phyloP scores from a whole-genome alignment of 768 basidiomycete genomes.

The Boletellus sp. region DNA sequence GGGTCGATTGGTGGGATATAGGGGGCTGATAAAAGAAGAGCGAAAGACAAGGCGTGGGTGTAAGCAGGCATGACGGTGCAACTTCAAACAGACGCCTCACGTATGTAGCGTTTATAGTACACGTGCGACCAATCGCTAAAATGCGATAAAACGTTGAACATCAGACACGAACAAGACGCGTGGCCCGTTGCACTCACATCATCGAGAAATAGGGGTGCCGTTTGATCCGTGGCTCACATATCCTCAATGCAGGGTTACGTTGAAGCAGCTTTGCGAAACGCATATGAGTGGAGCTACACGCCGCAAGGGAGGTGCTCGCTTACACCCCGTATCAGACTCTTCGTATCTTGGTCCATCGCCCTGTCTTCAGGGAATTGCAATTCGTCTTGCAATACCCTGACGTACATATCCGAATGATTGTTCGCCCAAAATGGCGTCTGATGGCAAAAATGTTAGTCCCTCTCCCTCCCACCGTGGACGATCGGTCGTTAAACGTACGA shows the following conservation, averaged over 20 bases:
- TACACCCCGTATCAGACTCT: slow-evolving; percentile 91
- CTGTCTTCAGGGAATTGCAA: slow-evolving; percentile 85
- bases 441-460: slow-evolving; percentile 13
- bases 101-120: slow-evolving; percentile 92
- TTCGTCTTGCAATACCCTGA: slow-evolving; percentile 86
- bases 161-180: slow-evolving; percentile 5
- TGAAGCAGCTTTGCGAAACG: slow-evolving; percentile 67
- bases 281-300: slow-evolving; percentile 8
- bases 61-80: slow-evolving; percentile 8
- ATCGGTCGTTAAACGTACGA: slow-evolving; percentile 46
- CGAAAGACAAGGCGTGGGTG: slow-evolving; percentile 8
- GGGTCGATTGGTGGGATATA: slow-evolving; percentile 92
- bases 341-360: slow-evolving; percentile 92
- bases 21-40: slow-evolving; percentile 52
- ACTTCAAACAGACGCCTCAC: slow-evolving; percentile 41
- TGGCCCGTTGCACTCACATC: slow-evolving; percentile 55
- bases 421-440: slow-evolving; percentile 92
- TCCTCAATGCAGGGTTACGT: slow-evolving; percentile 84
- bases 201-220: slow-evolving; percentile 92
- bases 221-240: slow-evolving; percentile 93
- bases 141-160: slow-evolving; percentile 14
- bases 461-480: slow-evolving; percentile 11
- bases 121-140: slow-evolving; percentile 90
- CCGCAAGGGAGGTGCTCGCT: slow-evolving; percentile 29
- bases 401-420: slow-evolving; percentile 94